Evolutionary conservation across 169 alveolate species (phyloP).

Genomic region (Plasmodium gaboni): DNA sequence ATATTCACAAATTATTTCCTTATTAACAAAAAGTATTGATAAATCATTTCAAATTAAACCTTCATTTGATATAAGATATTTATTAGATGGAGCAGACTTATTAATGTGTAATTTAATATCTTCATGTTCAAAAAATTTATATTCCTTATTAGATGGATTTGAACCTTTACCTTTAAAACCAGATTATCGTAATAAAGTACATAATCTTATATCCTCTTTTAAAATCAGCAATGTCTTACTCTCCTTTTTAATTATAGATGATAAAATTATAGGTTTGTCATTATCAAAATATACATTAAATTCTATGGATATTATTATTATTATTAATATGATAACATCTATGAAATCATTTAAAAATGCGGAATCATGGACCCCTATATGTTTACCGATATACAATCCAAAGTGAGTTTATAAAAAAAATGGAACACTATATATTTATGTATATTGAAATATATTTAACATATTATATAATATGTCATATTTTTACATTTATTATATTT

Average conservation of each 20-base stretch:
- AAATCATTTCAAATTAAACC: constrained; percentile 84
- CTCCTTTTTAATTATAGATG: constrained; percentile 81
- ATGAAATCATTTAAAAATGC: constrained; percentile 89
- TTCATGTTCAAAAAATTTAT: constrained; percentile 72
- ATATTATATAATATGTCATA: background rate
- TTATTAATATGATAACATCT: constrained; percentile 89
- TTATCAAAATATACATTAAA: constrained; percentile 78
- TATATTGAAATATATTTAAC: background rate
- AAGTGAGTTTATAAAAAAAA: constrained; percentile 34
- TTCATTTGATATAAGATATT: constrained; percentile 81
- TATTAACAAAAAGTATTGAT: constrained; percentile 87
- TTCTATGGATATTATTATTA: constrained; percentile 87
- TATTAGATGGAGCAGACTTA: constrained; percentile 82
- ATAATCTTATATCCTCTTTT: constrained; percentile 75
- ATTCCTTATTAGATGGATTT: constrained; percentile 78
- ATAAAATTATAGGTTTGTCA: constrained; percentile 81
- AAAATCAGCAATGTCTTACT: constrained; percentile 79
- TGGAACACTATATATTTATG: background rate
- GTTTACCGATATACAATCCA: constrained; percentile 89
- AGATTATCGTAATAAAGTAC: constrained; percentile 78
- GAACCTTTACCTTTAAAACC: constrained; percentile 84
- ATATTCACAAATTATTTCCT: constrained; percentile 85
- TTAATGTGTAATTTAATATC: constrained; percentile 73
- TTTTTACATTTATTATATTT: background rate
- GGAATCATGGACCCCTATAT: constrained; percentile 93